A percentile compares a stretch with the other conserved stretches of the same genome.
Evolutionary conservation across 176 grass and related monocot species (phyloP).

Genomic region (Cocos nucifera): DNA sequence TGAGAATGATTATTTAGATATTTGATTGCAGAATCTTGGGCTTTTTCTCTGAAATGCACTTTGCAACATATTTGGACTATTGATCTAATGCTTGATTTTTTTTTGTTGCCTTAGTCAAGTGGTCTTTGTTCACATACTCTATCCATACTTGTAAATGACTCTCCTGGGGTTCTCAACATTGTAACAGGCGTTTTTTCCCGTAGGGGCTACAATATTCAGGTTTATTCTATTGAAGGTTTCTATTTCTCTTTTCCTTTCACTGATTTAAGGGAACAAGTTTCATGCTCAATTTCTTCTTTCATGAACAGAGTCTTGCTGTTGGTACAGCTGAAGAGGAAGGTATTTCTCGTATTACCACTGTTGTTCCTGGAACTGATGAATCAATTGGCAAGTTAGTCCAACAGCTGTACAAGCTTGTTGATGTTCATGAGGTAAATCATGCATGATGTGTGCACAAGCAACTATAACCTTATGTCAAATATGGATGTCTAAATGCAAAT

Average conservation of each 20-base stretch:
- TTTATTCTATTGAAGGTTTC: conserved; percentile 16
- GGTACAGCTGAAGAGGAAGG: conserved; percentile 69
- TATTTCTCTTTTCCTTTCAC: not conserved
- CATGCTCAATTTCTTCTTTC: not conserved
- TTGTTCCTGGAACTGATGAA: conserved; percentile 80
- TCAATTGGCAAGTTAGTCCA: conserved; percentile 74
- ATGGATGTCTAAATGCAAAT: no score
- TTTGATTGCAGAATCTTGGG: not conserved
- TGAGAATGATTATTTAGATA: no score
- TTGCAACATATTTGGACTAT: no score
- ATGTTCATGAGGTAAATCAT: conserved; percentile 62
- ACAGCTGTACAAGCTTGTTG: conserved; percentile 84
- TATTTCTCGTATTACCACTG: conserved; percentile 84
- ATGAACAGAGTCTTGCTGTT: conserved; percentile 85
- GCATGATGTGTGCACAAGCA: not conserved
- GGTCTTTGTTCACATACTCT: conserved; percentile 85
- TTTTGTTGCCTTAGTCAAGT: conserved; percentile 34
- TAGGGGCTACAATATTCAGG: conserved; percentile 99
- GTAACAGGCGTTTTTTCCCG: conserved; percentile 93
- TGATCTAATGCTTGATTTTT: conserved; percentile 1
- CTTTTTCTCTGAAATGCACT: no score
- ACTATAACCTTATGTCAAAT: no score
- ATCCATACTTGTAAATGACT: conserved; percentile 85
- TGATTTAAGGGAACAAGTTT: conserved; percentile 9
- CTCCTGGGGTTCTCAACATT: conserved; percentile 83